Conservation (phyloP, 2,329 filamentous ascomycete genomes). For the Graphium sp. region DNA sequence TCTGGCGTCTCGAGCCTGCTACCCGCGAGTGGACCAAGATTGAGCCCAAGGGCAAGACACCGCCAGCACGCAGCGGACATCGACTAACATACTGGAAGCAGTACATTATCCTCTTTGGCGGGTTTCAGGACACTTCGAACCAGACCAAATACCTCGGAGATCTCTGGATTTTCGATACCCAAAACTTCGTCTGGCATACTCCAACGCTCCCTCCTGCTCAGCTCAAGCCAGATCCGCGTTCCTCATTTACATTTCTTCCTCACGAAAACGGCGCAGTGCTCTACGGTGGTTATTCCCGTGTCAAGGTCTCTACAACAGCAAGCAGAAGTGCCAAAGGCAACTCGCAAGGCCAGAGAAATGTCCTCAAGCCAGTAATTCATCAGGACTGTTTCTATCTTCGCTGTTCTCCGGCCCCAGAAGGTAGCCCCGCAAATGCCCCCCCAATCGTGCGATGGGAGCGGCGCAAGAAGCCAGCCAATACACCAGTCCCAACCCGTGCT, state of each 20-base stretch:
- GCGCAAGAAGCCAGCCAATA: slow-evolving; percentile 80
- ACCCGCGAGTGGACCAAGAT: slow-evolving; percentile 82
- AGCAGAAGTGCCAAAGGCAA: slow-evolving; percentile 48
- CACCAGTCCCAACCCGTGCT: slow-evolving; percentile 67
- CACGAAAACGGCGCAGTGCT: slow-evolving; percentile 81
- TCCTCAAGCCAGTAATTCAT: slow-evolving; percentile 75
- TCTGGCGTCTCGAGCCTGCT: slow-evolving; percentile 79
- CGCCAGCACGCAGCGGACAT: slow-evolving; percentile 77
- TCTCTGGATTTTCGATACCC: slow-evolving; percentile 88
- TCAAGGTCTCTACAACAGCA: slow-evolving; percentile 52
- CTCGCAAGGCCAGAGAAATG: slow-evolving; percentile 47
- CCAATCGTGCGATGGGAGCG: slow-evolving; percentile 81
- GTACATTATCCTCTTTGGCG: slow-evolving; percentile 88
- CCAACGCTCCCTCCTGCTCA: slow-evolving; percentile 61
- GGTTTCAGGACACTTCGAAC: slow-evolving; percentile 92
- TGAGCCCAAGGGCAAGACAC: slow-evolving; percentile 61
- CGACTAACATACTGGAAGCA: slow-evolving; percentile 96
- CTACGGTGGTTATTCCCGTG: slow-evolving; percentile 84
- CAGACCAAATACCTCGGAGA: slow-evolving; percentile 89
- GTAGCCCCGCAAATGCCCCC: slow-evolving; percentile 45
- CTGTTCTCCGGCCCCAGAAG: slow-evolving; percentile 53
- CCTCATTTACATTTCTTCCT: slow-evolving; percentile 81
- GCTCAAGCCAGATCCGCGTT: slow-evolving; percentile 77
- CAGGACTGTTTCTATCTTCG: slow-evolving; percentile 91
- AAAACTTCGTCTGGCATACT: slow-evolving; percentile 70